Percentiles rank a stretch among this genome's conserved stretches.
phyloP scores from a whole-genome alignment of 2,329 filamentous ascomycete genomes.

The Penicillium thymicola region DNA sequence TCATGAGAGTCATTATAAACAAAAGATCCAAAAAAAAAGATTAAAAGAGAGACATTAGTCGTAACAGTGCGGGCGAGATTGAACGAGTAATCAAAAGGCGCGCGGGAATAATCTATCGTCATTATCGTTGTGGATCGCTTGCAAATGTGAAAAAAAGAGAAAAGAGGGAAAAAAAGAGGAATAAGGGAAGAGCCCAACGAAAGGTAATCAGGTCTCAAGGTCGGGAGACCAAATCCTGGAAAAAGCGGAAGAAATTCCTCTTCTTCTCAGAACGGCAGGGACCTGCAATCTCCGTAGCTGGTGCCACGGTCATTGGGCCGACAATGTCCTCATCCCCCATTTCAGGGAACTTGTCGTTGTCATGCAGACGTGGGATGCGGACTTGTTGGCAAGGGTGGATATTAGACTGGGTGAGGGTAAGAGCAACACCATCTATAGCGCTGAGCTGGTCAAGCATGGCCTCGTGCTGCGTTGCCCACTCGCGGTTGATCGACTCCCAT shows the following conservation, averaged over 20 bases:
- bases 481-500: conserved; percentile 74
- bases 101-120: conserved; percentile 27
- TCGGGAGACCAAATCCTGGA: conserved; percentile 42
- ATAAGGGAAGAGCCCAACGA: background rate
- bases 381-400: conserved; percentile 50
- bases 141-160: conserved; percentile 1
- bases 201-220: conserved; percentile 14
- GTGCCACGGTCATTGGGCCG: conserved; percentile 71
- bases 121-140: conserved; percentile 23
- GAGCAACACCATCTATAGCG: conserved; percentile 33
- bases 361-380: conserved; percentile 42
- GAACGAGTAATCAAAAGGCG: conserved; percentile 7
- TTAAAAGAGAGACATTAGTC: conserved; percentile 31
- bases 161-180: background rate
- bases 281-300: conserved; percentile 42
- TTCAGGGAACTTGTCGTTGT: conserved; percentile 77
- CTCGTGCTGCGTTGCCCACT: conserved; percentile 71
- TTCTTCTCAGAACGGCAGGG: conserved; percentile 42
- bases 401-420: conserved; percentile 39
- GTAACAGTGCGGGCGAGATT: conserved; percentile 27
- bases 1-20: conserved; percentile 27
- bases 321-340: conserved; percentile 90
- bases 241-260: conserved; percentile 44
- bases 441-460: conserved; percentile 55
- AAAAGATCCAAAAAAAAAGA: conserved; percentile 10